Evolutionary conservation across 2,329 filamentous ascomycete species (phyloP), one percentile per base, ranked within the genome.

Genomic region (Zymoseptoria brevis): DNA sequence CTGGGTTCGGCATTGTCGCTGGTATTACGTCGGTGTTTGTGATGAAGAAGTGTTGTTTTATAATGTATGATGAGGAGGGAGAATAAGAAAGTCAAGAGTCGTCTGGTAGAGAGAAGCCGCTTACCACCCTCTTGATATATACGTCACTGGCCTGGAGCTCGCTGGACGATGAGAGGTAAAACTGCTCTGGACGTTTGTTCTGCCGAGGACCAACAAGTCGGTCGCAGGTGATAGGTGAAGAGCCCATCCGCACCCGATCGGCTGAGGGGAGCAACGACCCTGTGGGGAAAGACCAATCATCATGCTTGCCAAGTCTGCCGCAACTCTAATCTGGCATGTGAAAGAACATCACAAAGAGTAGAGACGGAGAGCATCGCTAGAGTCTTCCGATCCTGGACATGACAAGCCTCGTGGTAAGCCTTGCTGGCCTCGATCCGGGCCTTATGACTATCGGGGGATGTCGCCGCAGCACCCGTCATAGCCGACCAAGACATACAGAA

Each of bases 1-100:
- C 67, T 50, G 68, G 67, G 55, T 60, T 66, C 57, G 64, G 62
- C 64, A 66, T 66, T 52, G 19, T 64, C 55, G 57, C 41, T 49
- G 41, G 51, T 55, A n/a, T 57, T 54, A 41, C 57, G 45, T 56
- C 19, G 50, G 19, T 53, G 19, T 16, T 16, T 51, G 21, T 26
- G 35, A 51, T 21, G 50, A 22, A 35, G 35, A 24, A 24, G 22
- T 24, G 22, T 24, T 41, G 11, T 41, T 13, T 19, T 49, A 22
- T 51, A 41, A 56, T 50, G 53, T 51, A 24, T 51, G 50, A 51
- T 24, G 50, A 24, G 50, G 22, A 53, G 54, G 7, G 16, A 45
- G 35, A 45, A 16, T 45, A 45, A 45, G 45, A 54, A 45, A 52
- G 56, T 53, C 54, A 53, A 29, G 54, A 53, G 48, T 50, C 24